Evolutionary conservation across 2,329 filamentous ascomycete species (phyloP), one percentile per base, ranked within the genome.

Genomic region (Talaromyces sp.): DNA sequence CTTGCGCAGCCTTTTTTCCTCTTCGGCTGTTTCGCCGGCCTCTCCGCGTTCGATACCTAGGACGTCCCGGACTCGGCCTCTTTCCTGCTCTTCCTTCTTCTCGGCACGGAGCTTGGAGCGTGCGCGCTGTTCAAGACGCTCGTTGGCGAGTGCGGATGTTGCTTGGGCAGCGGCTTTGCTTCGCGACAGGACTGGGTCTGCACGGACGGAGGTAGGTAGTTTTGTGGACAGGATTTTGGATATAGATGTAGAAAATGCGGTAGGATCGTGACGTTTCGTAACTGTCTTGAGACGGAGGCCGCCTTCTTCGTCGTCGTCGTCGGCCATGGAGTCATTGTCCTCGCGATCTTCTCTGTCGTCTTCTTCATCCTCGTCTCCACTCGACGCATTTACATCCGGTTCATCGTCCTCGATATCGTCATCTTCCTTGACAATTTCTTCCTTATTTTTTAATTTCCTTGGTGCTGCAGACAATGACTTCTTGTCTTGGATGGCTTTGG

Each of bases 161-260:
- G 90, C 87, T 67, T 91, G 86, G 15, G 88, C 86, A 1, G 93
- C 93, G 11, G 86, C 85, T 67, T 87, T 88, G 75, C 90, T 94
- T 72, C 95, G 90, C 6, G 93, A 89, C 3, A 99, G 85, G n/a
- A 99, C 91, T 0, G 95, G 95, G 75, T 99, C 95, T 63, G 89
- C 85, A 27, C 93, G 90, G 74, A 92, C 92, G 37, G 90, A 86
- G 8, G 87, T 88, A 1, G 93, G 90, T 10, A 98, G 84, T 80
- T 98, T 98, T 59, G 92, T 94, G 64, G 88, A 89, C 52, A 99
- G 85, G 75, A 99, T 97, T 78, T 95, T 96, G 70, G 91, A 90
- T 72, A 99, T 92, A 60, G 93, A 97, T 1, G 90, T 96, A 27
- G 94, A 92, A 77, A 99, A 98, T 61, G 92, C 93, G 68, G 85